Percentiles rank a stretch among this genome's conserved stretches.
Conservation (phyloP, 441 rosid species). For the Mallotus repandus region DNA sequence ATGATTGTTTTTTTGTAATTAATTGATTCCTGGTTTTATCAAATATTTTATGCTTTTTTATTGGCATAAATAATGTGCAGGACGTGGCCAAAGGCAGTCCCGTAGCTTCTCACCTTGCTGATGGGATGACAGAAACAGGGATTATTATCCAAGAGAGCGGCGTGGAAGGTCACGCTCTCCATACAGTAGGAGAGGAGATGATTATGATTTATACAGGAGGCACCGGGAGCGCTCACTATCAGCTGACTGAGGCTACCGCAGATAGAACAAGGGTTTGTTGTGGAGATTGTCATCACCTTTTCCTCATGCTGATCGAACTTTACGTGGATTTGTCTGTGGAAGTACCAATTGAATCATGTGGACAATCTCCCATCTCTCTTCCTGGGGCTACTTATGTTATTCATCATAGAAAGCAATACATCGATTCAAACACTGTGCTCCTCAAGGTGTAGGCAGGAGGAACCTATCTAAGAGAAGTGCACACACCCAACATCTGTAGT, state of each 20-base stretch:
- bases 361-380: not conserved
- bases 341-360: not conserved
- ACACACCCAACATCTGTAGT: no score
- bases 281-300: not conserved
- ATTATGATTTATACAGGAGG: constrained; percentile 37
- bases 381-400: no score
- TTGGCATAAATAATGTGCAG: constrained; percentile 23
- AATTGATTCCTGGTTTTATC: not conserved
- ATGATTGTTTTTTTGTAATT: not conserved
- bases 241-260: constrained; percentile 28
- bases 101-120: constrained; percentile 47
- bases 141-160: constrained; percentile 38
- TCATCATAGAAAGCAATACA: no score
- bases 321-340: constrained; percentile 3
- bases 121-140: constrained; percentile 27
- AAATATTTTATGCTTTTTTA: not conserved
- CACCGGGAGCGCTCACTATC: constrained; percentile 42
- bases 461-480: no score
- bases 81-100: constrained; percentile 36
- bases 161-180: constrained; percentile 54
- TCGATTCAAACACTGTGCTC: no score
- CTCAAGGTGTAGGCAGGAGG: no score
- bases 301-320: constrained; percentile 1
- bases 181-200: constrained; percentile 30
- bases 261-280: constrained; percentile 16